phyloP scores from a whole-genome alignment of 345 rosid species.

The Lumnitzera racemosa region DNA sequence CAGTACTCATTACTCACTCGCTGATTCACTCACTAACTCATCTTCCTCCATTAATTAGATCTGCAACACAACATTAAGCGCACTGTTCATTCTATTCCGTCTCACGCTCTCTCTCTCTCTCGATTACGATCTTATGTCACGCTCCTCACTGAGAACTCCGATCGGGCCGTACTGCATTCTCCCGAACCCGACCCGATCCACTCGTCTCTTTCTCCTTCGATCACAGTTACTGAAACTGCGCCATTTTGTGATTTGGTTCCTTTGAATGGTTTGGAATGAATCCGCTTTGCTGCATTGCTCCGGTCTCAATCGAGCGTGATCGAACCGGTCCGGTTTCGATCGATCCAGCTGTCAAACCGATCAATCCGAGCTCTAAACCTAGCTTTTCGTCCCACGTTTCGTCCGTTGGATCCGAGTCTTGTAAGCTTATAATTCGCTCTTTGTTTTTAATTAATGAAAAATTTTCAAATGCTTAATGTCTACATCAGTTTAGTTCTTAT shows the following conservation, averaged over 20 bases:
- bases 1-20: no score
- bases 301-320: constrained; percentile 91
- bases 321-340: constrained; percentile 44
- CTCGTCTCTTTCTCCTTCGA: neutral
- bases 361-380: constrained; percentile 38
- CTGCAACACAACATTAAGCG: constrained; percentile 4
- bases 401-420: constrained; percentile 38
- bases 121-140: constrained; percentile 33
- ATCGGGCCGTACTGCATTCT: constrained; percentile 25
- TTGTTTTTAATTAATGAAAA: no score
- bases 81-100: constrained; percentile 1
- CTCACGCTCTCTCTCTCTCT: constrained; percentile 4
- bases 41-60: constrained; percentile 7
- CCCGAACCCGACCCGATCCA: constrained; percentile 9
- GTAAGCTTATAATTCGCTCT: constrained; percentile 1
- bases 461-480: no score
- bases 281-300: constrained; percentile 99
- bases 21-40: neutral
- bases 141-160: constrained; percentile 26
- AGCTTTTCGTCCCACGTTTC: constrained; percentile 58
- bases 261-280: constrained; percentile 34
- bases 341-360: constrained; percentile 25
- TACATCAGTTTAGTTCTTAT: no score
- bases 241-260: neutral
- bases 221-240: neutral